phyloP scores from a whole-genome alignment of 768 basidiomycete genomes.

The Cyathus striatus region DNA sequence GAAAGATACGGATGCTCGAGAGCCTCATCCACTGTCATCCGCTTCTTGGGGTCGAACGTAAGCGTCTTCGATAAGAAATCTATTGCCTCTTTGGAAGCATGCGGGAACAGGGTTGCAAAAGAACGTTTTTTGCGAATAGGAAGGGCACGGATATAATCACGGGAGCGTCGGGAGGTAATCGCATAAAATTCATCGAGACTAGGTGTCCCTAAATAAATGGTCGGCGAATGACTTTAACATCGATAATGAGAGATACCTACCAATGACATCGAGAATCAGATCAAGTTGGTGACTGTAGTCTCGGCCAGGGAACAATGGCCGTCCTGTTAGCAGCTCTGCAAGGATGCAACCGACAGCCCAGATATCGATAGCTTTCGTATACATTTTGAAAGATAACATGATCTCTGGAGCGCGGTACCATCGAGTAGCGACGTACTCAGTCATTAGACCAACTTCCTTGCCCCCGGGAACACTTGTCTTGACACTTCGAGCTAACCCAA shows the following conservation, averaged over 20 bases:
- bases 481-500: constrained; percentile 73
- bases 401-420: constrained; percentile 96
- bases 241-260: constrained; percentile 18
- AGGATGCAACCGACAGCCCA: constrained; percentile 76
- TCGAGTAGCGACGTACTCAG: constrained; percentile 85
- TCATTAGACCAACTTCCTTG: constrained; percentile 68
- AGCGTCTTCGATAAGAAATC: constrained; percentile 72
- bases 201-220: constrained; percentile 54
- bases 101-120: constrained; percentile 72
- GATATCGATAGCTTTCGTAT: constrained; percentile 74
- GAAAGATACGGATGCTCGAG: constrained; percentile 79
- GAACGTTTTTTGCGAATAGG: constrained; percentile 75
- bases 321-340: constrained; percentile 77
- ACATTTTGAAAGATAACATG: constrained; percentile 92
- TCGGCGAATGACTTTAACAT: constrained; percentile 6
- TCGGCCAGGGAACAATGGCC: constrained; percentile 84
- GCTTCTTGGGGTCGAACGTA: constrained; percentile 87
- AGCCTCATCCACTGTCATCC: constrained; percentile 78
- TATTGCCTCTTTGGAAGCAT: constrained; percentile 66
- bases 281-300: constrained; percentile 86
- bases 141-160: constrained; percentile 83
- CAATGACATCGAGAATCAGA: constrained; percentile 85
- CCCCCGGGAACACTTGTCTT: constrained; percentile 48
- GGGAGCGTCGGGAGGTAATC: constrained; percentile 78
- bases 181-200: constrained; percentile 88